phyloP scores from a whole-genome alignment of 768 basidiomycete species.

The Gymnopilus dilepis region DNA sequence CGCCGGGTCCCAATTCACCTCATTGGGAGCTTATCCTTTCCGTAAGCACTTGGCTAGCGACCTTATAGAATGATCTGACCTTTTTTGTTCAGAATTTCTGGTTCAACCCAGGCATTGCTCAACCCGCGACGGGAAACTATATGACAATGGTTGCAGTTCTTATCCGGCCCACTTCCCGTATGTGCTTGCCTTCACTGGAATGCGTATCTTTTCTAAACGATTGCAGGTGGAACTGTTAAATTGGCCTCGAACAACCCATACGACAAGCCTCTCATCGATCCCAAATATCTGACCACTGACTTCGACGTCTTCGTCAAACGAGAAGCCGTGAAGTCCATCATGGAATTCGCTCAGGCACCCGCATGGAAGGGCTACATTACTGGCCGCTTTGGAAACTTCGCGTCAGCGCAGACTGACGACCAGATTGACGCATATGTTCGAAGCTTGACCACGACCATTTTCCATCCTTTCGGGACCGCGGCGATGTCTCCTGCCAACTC shows the following conservation, averaged over 20 bases:
- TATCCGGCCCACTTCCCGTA: constrained; percentile 42
- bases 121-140: constrained; percentile 36
- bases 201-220: too few relatives aligned
- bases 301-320: constrained; percentile 35
- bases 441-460: constrained; percentile 25
- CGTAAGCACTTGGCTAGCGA: background rate
- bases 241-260: constrained; percentile 51
- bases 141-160: constrained; percentile 32
- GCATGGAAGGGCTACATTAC: constrained; percentile 35
- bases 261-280: constrained; percentile 51
- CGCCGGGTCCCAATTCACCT: constrained; percentile 34
- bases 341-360: constrained; percentile 28
- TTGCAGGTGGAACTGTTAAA: constrained; percentile 36
- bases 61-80: background rate
- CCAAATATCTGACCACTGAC: constrained; percentile 43
- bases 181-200: constrained; percentile 8
- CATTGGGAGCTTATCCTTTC: constrained; percentile 35
- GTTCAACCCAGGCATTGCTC: constrained; percentile 13
- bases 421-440: constrained; percentile 32
- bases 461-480: constrained; percentile 37
- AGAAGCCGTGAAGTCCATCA: constrained; percentile 26
- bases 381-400: constrained; percentile 21
- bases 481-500: constrained; percentile 32
- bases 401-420: constrained; percentile 30
- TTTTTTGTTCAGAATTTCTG: constrained; percentile 22